A percentile compares a stretch with the other conserved stretches of the same genome.
phyloP scores from a whole-genome alignment of 768 basidiomycete species.

The Agrocybe chaxingu region DNA sequence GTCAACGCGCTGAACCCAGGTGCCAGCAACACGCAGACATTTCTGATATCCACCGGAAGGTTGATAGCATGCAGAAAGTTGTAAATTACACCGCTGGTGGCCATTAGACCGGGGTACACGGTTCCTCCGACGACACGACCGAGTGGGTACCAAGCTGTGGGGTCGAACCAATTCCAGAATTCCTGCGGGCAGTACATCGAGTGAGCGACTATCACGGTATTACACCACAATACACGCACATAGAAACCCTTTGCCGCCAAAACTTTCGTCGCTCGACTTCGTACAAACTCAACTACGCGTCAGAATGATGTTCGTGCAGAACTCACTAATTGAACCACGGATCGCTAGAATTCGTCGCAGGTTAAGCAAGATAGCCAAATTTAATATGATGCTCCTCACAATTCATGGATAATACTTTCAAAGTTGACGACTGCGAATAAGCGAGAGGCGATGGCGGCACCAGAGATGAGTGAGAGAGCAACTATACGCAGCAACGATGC shows the following conservation, averaged over 20 bases:
- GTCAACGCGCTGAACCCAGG: conserved; percentile 97
- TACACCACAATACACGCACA: conserved; percentile 43
- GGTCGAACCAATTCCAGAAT: conserved; percentile 99
- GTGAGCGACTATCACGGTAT: background rate
- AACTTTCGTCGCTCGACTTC: conserved; percentile 88
- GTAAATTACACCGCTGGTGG: conserved; percentile 96
- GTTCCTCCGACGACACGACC: conserved; percentile 98
- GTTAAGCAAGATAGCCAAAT: background rate
- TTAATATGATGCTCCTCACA: conserved; percentile 53
- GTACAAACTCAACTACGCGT: conserved; percentile 11
- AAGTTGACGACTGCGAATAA: conserved; percentile 97
- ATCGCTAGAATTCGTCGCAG: conserved; percentile 43
- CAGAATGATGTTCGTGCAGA: conserved; percentile 7
- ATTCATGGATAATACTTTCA: conserved; percentile 99
- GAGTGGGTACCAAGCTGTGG: conserved; percentile 98
- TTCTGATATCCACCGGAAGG: conserved; percentile 95
- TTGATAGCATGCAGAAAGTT: conserved; percentile 83
- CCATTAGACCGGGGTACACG: conserved; percentile 98
- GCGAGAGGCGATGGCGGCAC: conserved; percentile 91
- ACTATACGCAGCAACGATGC: conserved; percentile 88
- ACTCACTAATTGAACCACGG: conserved; percentile 99
- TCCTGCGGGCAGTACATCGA: conserved; percentile 47
- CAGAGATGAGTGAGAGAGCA: conserved; percentile 87
- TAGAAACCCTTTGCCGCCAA: conserved; percentile 94
- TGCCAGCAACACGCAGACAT: conserved; percentile 94